phyloP scores from a whole-genome alignment of 78 protist genomes.

The Dictyostelium capitatum region DNA sequence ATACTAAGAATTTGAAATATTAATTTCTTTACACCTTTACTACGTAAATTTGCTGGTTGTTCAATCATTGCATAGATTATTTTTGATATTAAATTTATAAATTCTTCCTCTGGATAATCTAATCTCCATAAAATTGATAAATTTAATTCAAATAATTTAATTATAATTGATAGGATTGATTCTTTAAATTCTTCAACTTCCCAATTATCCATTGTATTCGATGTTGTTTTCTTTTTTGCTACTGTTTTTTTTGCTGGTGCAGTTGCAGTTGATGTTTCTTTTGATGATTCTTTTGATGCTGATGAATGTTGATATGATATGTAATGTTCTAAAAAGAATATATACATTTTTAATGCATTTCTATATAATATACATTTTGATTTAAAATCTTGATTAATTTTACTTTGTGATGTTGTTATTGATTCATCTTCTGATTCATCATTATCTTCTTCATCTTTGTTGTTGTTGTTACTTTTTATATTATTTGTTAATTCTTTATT shows the following conservation, averaged over 20 bases:
- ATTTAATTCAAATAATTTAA: slow-evolving; percentile 15
- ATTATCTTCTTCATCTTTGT: neutral
- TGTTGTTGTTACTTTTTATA: neutral
- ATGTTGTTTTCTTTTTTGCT: neutral
- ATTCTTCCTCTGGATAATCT: slow-evolving; percentile 37
- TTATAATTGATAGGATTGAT: neutral
- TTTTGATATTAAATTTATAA: slow-evolving; percentile 20
- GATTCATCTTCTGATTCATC: neutral
- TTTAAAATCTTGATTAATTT: neutral
- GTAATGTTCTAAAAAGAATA: slow-evolving; percentile 23
- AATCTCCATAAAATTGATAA: slow-evolving; percentile 34
- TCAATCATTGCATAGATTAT: slow-evolving; percentile 23
- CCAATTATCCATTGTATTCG: neutral
- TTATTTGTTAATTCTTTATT: neutral
- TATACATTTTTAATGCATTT: slow-evolving; percentile 10
- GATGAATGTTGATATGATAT: slow-evolving; percentile 15
- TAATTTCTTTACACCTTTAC: slow-evolving; percentile 11
- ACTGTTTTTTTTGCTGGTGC: neutral
- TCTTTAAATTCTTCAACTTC: neutral
- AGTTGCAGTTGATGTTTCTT: neutral
- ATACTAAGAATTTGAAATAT: neutral
- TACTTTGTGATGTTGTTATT: neutral
- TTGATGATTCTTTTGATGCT: neutral
- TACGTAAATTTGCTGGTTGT: neutral
- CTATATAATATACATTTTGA: slow-evolving; percentile 20